These are phyloP conservation scores for Suillus clintonianus DNA, from an alignment of 768 basidiomycete species.

Conservation along the genomic window DNA sequence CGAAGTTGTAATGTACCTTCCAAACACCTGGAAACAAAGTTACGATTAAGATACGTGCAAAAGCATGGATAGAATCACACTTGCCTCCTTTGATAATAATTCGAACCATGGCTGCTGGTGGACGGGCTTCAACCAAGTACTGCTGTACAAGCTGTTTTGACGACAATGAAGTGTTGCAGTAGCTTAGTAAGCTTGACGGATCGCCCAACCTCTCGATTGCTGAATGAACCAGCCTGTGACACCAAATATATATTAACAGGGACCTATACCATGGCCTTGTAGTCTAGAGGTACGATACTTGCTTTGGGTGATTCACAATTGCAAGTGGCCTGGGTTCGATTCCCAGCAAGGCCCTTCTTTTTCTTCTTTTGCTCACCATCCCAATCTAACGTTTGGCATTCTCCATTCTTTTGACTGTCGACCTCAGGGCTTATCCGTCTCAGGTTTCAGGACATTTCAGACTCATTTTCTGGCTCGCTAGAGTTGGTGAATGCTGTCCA, in stretches of 20 bases:
- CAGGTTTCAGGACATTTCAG: no score
- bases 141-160: neutral
- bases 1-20: conserved; percentile 54
- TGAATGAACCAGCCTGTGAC: no score
- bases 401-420: no score
- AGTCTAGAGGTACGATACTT: conserved; percentile 42
- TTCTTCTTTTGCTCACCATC: conserved; percentile 6
- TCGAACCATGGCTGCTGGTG: conserved; percentile 60
- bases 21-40: conserved; percentile 57
- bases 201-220: no score
- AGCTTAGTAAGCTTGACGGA: neutral
- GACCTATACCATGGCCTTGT: conserved; percentile 21
- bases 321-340: conserved; percentile 26
- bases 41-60: neutral
- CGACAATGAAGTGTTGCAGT: neutral
- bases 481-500: no score
- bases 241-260: neutral
- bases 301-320: conserved; percentile 30
- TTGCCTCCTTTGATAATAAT: conserved; percentile 90
- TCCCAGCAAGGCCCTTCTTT: conserved; percentile 21
- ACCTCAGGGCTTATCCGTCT: no score
- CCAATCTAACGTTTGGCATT: no score
- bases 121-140: neutral
- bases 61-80: conserved; percentile 33
- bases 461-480: no score